phyloP scores from a whole-genome alignment of 768 basidiomycete genomes.

The Tulasnella sp. region DNA sequence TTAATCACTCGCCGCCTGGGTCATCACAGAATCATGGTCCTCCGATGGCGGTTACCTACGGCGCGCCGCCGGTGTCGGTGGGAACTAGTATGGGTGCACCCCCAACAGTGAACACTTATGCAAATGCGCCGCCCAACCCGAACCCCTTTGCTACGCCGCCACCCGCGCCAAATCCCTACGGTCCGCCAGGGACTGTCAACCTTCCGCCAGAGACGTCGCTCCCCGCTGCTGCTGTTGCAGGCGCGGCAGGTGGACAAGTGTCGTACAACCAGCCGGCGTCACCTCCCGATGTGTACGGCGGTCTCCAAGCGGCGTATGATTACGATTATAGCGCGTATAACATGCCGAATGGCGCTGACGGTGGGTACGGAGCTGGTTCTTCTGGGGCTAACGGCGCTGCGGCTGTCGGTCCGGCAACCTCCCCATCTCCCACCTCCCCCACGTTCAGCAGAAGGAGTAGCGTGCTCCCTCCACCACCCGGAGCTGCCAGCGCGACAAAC shows the following conservation, averaged over 20 bases:
- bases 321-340: neutral
- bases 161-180: neutral
- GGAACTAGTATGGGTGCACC: no score
- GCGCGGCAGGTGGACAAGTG: neutral
- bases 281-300: conserved; percentile 6
- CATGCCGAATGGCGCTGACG: neutral
- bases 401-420: neutral
- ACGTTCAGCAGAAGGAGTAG: conserved; percentile 1
- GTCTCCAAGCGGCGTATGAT: neutral
- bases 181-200: neutral
- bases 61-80: no score
- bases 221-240: neutral
- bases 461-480: neutral
- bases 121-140: no score
- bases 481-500: neutral
- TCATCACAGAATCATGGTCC: neutral
- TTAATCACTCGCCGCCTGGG: neutral
- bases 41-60: no score
- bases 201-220: neutral
- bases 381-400: no score
- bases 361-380: neutral
- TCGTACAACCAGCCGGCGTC: neutral
- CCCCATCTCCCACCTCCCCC: neutral
- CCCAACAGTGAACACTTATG: no score
- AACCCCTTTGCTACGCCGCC: neutral